Evolutionary conservation across 306 rosid genomes (phyloP).

Genomic region (Cercis canadensis): DNA sequence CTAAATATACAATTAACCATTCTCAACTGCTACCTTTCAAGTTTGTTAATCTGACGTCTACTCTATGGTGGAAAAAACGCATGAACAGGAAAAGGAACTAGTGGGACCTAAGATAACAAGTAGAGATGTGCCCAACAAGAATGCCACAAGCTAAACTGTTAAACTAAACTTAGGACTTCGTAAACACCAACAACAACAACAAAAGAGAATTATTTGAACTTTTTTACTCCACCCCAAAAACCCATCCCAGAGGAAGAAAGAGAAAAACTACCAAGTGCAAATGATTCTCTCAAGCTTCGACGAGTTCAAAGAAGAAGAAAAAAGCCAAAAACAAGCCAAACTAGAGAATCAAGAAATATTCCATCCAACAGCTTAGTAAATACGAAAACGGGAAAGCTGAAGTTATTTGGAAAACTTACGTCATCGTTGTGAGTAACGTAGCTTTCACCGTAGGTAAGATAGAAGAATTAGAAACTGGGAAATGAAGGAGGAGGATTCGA

Average conservation of each 20-base stretch:
- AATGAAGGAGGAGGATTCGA: slow-evolving; percentile 44
- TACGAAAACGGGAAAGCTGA: not conserved
- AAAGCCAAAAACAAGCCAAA: slow-evolving; percentile 25
- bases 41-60: not conserved
- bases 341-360: not conserved
- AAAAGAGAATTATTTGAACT: slow-evolving; percentile 3
- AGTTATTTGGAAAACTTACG: slow-evolving; percentile 43
- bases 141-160: not conserved
- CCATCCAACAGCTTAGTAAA: not conserved
- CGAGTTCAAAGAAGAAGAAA: slow-evolving; percentile 8
- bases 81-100: not conserved
- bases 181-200: slow-evolving; percentile 1
- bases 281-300: slow-evolving; percentile 10
- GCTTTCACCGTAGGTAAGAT: slow-evolving; percentile 30
- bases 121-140: not conserved
- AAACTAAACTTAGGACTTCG: not conserved
- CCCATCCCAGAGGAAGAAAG: slow-evolving; percentile 1
- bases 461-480: not conserved
- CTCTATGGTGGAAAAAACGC: no score
- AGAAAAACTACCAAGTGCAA: not conserved
- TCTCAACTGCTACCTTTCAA: not conserved
- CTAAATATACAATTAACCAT: not conserved
- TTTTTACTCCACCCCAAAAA: not conserved
- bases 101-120: not conserved
- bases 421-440: slow-evolving; percentile 24